Conservation (phyloP, 2,329 filamentous ascomycete species). For the Orbilia javanica region DNA sequence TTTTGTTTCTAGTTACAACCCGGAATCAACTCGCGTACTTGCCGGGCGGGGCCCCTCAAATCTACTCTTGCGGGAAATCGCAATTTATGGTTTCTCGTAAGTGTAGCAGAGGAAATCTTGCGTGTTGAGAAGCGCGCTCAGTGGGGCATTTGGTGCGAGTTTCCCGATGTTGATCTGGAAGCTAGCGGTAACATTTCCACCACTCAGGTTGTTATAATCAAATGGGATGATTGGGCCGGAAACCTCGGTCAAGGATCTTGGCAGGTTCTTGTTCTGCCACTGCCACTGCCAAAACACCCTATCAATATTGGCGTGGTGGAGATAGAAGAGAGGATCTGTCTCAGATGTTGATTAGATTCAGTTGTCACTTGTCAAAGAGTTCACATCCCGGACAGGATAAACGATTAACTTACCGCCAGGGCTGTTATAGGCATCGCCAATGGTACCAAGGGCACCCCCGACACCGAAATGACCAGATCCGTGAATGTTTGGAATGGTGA, state of each 20-base stretch:
- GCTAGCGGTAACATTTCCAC: constrained; percentile 53
- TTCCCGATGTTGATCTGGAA: constrained; percentile 49
- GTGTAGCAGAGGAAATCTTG: constrained; percentile 30
- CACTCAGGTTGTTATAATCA: constrained; percentile 35
- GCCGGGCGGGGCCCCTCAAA: neutral
- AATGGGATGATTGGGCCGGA: constrained; percentile 39
- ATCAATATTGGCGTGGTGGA: constrained; percentile 60
- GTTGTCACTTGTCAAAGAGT: constrained; percentile 11
- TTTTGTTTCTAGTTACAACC: too few relatives aligned
- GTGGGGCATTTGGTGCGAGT: constrained; percentile 21
- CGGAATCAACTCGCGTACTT: neutral
- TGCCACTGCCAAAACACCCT: constrained; percentile 61
- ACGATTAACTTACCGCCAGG: constrained; percentile 58
- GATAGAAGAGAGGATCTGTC: constrained; percentile 60
- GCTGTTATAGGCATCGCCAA: constrained; percentile 63
- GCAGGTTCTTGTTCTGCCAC: constrained; percentile 55
- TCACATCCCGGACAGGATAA: neutral
- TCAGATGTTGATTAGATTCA: constrained; percentile 19
- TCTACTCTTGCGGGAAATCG: neutral
- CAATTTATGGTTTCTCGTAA: constrained; percentile 12
- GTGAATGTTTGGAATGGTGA: constrained; percentile 62
- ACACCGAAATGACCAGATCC: constrained; percentile 63
- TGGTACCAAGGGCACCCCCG: constrained; percentile 62
- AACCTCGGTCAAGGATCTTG: constrained; percentile 60
- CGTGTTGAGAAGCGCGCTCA: constrained; percentile 26